A percentile compares a stretch with the other conserved stretches of the same genome.
These are phyloP conservation scores for Puccinia triticina DNA, from an alignment of 1,284 basidiomycete genomes.

Conservation along the genomic window DNA sequence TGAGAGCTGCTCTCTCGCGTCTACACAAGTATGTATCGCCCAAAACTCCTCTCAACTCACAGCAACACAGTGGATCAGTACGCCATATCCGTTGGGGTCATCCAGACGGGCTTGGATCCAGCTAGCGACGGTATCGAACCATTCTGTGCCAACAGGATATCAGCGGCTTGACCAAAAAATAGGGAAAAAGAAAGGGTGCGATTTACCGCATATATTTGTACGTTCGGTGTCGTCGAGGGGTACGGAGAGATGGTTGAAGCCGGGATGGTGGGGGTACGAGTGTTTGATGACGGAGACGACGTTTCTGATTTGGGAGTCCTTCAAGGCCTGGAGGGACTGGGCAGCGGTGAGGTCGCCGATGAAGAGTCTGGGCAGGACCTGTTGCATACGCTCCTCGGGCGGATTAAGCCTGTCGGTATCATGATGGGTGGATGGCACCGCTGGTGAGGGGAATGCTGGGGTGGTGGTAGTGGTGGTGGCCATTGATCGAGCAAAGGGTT, in stretches of 20 bases:
- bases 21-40: no score
- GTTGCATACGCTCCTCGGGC: no score
- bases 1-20: neutral
- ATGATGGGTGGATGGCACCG: no score
- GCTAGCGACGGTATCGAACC: conserved; percentile 36
- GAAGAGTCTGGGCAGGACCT: no score
- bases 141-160: conserved; percentile 15
- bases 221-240: conserved; percentile 29
- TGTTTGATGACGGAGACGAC: conserved; percentile 46
- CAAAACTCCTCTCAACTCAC: conserved; percentile 17
- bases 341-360: no score
- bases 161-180: neutral
- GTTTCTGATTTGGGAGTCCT: conserved; percentile 20
- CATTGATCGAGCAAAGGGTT: no score
- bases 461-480: no score
- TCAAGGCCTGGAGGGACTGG: no score
- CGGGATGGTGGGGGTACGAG: neutral
- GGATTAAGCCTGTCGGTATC: no score
- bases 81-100: conserved; percentile 4
- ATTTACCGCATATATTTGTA: conserved; percentile 37
- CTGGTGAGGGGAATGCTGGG: no score
- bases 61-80: conserved; percentile 48
- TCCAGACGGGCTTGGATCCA: conserved; percentile 45
- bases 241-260: conserved; percentile 27
- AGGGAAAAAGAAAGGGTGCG: neutral